These are phyloP conservation scores for Vitis hybrid DNA, from an alignment of 177 flowering plant species.

Conservation along the genomic window DNA sequence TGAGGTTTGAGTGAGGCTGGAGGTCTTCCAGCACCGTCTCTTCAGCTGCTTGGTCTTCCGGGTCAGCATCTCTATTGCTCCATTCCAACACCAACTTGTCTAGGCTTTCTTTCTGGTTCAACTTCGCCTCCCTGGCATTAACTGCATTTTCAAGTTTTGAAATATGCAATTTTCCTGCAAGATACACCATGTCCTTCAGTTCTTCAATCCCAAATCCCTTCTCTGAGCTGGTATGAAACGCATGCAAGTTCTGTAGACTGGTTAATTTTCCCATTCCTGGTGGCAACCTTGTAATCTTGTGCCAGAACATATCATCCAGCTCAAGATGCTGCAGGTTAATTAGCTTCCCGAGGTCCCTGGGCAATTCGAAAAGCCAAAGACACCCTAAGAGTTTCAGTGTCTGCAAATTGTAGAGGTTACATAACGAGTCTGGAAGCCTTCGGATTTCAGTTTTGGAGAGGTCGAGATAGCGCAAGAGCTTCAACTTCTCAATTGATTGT, in stretches of 20 bases:
- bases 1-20: constrained; percentile 15
- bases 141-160: constrained; percentile 15
- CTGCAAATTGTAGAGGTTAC: constrained; percentile 12
- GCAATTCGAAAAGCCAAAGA: constrained; percentile 9
- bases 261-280: constrained; percentile 8
- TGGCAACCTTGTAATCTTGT: constrained; percentile 4
- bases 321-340: constrained; percentile 16
- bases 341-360: constrained; percentile 6
- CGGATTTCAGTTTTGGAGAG: constrained; percentile 12
- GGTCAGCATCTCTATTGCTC: background rate
- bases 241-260: constrained; percentile 6
- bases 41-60: background rate
- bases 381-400: constrained; percentile 16
- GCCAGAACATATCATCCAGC: constrained; percentile 6
- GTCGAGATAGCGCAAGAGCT: constrained; percentile 14
- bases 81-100: constrained; percentile 14
- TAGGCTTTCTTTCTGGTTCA: constrained; percentile 11
- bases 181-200: constrained; percentile 10
- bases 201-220: constrained; percentile 15
- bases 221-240: constrained; percentile 3
- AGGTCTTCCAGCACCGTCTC: constrained; percentile 9
- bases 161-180: constrained; percentile 10
- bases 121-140: background rate
- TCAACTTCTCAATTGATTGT: constrained; percentile 7
- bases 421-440: constrained; percentile 12